phyloP scores from a whole-genome alignment of 1,284 basidiomycete genomes.

The Ganoderma sp. region DNA sequence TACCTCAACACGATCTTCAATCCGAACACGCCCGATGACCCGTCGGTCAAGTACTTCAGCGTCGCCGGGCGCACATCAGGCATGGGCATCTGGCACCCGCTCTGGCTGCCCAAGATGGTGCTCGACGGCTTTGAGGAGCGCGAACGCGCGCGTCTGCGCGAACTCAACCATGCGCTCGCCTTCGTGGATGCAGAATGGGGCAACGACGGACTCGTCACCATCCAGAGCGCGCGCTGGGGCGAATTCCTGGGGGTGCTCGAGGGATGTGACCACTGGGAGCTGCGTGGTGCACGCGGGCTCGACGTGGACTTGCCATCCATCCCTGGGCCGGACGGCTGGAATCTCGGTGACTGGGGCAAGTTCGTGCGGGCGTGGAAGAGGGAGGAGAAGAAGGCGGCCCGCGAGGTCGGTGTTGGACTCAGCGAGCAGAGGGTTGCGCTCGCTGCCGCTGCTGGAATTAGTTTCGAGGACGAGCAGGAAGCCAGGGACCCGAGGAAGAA shows the following conservation, averaged over 20 bases:
- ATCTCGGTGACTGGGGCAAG: conserved; percentile 63
- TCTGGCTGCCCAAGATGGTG: conserved; percentile 96
- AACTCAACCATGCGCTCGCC: conserved; percentile 32
- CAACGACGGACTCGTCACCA: conserved; percentile 93
- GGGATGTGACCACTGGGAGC: conserved; percentile 96
- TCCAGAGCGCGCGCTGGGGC: conserved; percentile 91
- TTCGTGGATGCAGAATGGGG: conserved; percentile 69
- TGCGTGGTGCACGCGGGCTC: conserved; percentile 81
- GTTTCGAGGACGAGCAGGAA: conserved; percentile 13
- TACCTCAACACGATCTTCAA: conserved; percentile 92
- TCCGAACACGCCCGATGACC: conserved; percentile 86
- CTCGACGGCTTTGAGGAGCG: conserved; percentile 80
- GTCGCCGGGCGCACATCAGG: conserved; percentile 80
- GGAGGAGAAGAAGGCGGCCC: conserved; percentile 50
- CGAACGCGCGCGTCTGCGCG: conserved; percentile 48
- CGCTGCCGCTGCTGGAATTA: conserved; percentile 8
- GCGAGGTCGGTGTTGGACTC: conserved; percentile 34
- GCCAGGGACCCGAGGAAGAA: conserved; percentile 20
- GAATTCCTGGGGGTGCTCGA: conserved; percentile 92
- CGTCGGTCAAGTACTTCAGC: conserved; percentile 89
- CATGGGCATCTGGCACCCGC: conserved; percentile 88
- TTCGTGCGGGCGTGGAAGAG: conserved; percentile 65
- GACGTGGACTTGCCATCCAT: conserved; percentile 60
- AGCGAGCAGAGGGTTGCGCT: conserved; percentile 33
- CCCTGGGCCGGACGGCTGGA: conserved; percentile 60